Evolutionary conservation across 352 stramenopile genomes (phyloP).

Genomic region (Globisporangium spinosum): DNA sequence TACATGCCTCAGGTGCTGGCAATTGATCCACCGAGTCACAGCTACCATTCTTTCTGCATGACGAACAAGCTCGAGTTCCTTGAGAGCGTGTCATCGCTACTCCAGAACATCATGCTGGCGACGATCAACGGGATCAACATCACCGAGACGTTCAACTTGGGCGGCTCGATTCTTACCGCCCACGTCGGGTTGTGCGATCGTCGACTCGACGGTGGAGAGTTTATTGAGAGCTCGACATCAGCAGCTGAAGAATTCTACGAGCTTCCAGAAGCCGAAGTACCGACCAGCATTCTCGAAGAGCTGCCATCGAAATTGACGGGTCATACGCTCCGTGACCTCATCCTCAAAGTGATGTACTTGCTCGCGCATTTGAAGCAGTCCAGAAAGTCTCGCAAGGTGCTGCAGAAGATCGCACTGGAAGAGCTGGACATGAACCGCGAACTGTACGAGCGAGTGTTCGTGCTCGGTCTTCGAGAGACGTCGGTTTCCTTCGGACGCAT

Average conservation of each 20-base stretch:
- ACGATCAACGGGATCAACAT: conserved; percentile 49
- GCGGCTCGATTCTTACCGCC: conserved; percentile 20
- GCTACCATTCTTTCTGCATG: conserved; percentile 34
- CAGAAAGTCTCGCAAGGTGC: conserved; percentile 32
- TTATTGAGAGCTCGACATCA: conserved; percentile 28
- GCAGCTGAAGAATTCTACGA: conserved; percentile 27
- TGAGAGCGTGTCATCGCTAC: conserved; percentile 53
- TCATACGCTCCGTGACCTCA: conserved; percentile 60
- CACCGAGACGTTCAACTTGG: conserved; percentile 29
- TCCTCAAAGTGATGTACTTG: conserved; percentile 63
- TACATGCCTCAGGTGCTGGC: conserved; percentile 48
- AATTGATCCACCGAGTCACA: conserved; percentile 37
- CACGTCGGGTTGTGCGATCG: conserved; percentile 23
- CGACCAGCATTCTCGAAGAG: conserved; percentile 52
- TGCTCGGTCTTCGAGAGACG: conserved; percentile 32
- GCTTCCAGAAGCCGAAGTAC: conserved; percentile 21
- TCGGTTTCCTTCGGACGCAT: conserved; percentile 45
- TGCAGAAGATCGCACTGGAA: conserved; percentile 44
- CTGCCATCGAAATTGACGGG: conserved; percentile 56
- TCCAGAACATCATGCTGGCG: conserved; percentile 63
- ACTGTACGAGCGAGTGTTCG: conserved; percentile 43
- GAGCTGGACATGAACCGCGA: conserved; percentile 41
- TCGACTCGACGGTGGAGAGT: conserved; percentile 38
- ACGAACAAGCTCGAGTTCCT: conserved; percentile 48
- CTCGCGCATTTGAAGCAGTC: conserved; percentile 69